phyloP scores from a whole-genome alignment of 805 yeast genomes.

The Candida silvicultrix region DNA sequence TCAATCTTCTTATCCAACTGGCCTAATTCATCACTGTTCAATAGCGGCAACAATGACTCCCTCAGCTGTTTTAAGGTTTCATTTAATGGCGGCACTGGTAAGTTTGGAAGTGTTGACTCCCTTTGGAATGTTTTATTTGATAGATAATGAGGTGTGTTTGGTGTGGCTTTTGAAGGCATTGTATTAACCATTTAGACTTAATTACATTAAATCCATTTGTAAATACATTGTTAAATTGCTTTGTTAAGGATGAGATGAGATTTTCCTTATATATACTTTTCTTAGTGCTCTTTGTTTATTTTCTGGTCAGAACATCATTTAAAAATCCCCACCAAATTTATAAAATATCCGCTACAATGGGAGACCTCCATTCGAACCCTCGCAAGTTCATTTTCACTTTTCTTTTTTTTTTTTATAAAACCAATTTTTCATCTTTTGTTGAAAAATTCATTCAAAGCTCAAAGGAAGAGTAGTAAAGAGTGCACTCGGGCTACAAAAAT shows the following conservation, averaged over 20 bases:
- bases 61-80: constrained; percentile 47
- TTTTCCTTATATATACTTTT: background rate
- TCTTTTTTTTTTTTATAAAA: too few relatives aligned
- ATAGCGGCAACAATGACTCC: constrained; percentile 52
- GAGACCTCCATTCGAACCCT: background rate
- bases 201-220: background rate
- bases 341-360: background rate
- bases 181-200: background rate
- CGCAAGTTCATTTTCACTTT: too few relatives aligned
- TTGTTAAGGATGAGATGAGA: too few relatives aligned
- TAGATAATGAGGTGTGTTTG: background rate
- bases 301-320: background rate
- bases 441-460: too few relatives aligned
- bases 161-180: background rate
- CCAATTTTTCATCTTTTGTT: too few relatives aligned
- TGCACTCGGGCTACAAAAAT: too few relatives aligned
- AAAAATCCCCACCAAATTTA: background rate
- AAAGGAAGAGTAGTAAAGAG: too few relatives aligned
- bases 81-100: constrained; percentile 56
- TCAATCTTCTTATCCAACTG: constrained; percentile 37
- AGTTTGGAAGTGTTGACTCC: constrained; percentile 34
- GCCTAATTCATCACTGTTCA: constrained; percentile 44
- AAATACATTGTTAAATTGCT: too few relatives aligned
- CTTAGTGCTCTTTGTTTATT: background rate
- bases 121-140: background rate